Evolutionary conservation across 305 asterid species (phyloP).

Genomic region (Fraxinus baroniana): DNA sequence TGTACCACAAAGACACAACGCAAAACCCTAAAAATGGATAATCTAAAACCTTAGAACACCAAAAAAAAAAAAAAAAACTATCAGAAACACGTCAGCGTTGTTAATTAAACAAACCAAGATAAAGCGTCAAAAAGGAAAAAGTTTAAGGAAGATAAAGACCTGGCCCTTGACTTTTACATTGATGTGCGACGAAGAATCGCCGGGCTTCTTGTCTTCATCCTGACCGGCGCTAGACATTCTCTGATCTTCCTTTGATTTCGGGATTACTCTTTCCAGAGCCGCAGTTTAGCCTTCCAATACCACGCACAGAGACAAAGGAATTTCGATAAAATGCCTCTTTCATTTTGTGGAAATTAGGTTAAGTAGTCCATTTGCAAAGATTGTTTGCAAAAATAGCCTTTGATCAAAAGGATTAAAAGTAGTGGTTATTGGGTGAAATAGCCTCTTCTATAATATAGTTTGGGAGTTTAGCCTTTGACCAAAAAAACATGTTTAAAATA

Average conservation of each 20-base stretch:
- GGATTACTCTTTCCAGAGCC: background rate
- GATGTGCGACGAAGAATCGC: background rate
- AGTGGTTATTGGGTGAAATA: no score
- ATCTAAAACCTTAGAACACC: background rate
- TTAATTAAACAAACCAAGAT: background rate
- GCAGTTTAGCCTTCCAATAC: slow-evolving; percentile 1
- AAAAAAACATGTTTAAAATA: no score
- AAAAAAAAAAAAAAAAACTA: background rate
- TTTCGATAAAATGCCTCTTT: background rate
- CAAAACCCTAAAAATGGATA: background rate
- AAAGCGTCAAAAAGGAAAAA: background rate
- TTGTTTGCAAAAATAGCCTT: no score
- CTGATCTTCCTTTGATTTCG: background rate
- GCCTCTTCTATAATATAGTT: no score
- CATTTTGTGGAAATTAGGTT: no score
- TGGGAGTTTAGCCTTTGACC: no score
- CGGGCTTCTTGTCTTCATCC: background rate
- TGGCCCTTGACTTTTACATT: background rate
- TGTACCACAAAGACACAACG: background rate
- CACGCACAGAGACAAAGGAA: background rate
- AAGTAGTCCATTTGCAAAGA: no score
- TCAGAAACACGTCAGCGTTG: background rate
- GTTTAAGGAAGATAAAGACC: background rate
- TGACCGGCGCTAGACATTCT: background rate
- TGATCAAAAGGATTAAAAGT: no score